Percentiles rank a stretch among this genome's conserved stretches.
Conservation (phyloP, 2,329 filamentous ascomycete species). For the Laburnicola sp. region DNA sequence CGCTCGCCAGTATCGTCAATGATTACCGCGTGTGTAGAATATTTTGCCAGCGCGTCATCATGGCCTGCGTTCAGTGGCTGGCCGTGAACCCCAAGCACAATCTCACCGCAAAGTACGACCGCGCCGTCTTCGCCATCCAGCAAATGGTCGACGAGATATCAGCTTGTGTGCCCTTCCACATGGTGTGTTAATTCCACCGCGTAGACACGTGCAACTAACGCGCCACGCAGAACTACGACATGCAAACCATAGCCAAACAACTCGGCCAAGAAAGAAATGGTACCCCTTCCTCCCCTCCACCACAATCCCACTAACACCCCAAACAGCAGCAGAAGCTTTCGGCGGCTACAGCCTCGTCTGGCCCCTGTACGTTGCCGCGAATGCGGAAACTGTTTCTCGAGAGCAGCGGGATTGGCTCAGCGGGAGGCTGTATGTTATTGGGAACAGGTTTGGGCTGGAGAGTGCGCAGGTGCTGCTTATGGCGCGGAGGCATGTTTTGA, state of each 20-base stretch:
- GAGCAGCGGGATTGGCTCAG: constrained; percentile 44
- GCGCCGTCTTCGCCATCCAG: constrained; percentile 37
- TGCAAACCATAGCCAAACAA: constrained; percentile 40
- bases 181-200: too few relatives aligned
- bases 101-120: constrained; percentile 16
- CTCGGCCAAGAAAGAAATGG: constrained; percentile 42
- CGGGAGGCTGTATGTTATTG: constrained; percentile 42
- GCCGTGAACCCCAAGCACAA: constrained; percentile 13
- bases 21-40: constrained; percentile 48
- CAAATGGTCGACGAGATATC: constrained; percentile 46
- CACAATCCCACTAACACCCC: constrained; percentile 13
- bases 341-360: constrained; percentile 48
- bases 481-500: constrained; percentile 41
- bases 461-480: constrained; percentile 42
- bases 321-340: constrained; percentile 43
- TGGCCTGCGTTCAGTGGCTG: constrained; percentile 41
- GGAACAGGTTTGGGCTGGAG: constrained; percentile 42
- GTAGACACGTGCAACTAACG: not conserved
- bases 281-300: too few relatives aligned
- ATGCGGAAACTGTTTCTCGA: constrained; percentile 42
- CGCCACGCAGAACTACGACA: constrained; percentile 29
- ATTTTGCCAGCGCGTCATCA: constrained; percentile 46
- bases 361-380: constrained; percentile 46
- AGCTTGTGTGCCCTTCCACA: constrained; percentile 46
- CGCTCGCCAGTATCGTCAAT: constrained; percentile 46